Percentiles rank a stretch among this genome's conserved stretches.
These are phyloP conservation scores for Sporothrix curviconia DNA, from an alignment of 2,329 filamentous ascomycete genomes.

Conservation along the genomic window DNA sequence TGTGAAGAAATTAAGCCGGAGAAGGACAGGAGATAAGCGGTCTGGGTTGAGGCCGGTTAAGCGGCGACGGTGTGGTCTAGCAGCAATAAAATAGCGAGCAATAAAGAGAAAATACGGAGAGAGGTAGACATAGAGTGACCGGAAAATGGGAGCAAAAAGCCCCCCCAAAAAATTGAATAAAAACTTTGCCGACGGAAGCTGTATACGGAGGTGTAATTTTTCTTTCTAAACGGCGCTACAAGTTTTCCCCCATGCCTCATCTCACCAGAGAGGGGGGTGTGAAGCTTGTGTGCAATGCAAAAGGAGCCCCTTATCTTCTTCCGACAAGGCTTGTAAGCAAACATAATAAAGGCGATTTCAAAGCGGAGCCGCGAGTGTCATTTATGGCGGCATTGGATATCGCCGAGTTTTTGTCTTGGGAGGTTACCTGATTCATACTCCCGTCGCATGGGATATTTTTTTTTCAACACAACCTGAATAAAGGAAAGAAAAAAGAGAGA, in stretches of 20 bases:
- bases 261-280: neutral
- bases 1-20: no score
- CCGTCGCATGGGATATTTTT: no score
- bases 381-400: neutral
- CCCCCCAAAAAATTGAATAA: no score
- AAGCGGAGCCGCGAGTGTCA: no score
- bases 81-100: no score
- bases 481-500: neutral
- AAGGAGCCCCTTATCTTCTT: neutral
- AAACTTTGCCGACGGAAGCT: neutral
- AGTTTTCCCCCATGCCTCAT: slow-evolving; percentile 1
- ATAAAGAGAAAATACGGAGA: no score
- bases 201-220: neutral
- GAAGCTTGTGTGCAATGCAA: neutral
- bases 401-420: neutral
- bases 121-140: neutral
- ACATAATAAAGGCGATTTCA: no score
- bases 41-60: no score
- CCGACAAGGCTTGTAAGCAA: no score
- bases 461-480: no score
- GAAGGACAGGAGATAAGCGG: no score
- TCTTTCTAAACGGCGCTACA: neutral
- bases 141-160: neutral
- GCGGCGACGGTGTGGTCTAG: no score
- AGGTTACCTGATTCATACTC: neutral